Percentiles rank a stretch among this genome's conserved stretches.
Evolutionary conservation across 768 basidiomycete genomes (phyloP).

Genomic region (Psilocybe azurescens): DNA sequence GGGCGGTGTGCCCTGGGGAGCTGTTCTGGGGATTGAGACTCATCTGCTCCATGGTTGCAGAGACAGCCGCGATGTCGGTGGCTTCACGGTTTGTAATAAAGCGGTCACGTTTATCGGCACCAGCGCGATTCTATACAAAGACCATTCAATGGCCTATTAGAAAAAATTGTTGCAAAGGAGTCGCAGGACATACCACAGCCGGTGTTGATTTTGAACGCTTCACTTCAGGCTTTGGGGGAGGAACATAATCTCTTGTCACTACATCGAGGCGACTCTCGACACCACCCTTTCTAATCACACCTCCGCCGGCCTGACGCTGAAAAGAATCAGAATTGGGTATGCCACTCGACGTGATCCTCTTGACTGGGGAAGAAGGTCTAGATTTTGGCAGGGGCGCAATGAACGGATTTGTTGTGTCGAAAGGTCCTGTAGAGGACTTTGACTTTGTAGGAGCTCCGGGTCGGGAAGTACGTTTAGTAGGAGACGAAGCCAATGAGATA

Average conservation of each 20-base stretch:
- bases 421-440: constrained; percentile 36
- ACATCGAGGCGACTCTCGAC: constrained; percentile 80
- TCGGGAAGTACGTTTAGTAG: constrained; percentile 31
- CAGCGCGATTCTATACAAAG: constrained; percentile 48
- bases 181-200: constrained; percentile 47
- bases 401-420: constrained; percentile 69
- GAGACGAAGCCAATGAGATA: constrained; percentile 42
- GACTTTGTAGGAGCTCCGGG: constrained; percentile 31
- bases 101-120: constrained; percentile 58
- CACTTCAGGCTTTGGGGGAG: constrained; percentile 62
- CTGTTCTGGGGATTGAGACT: constrained; percentile 59
- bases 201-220: constrained; percentile 81
- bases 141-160: not conserved
- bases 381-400: constrained; percentile 47
- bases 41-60: constrained; percentile 70
- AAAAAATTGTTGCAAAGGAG: constrained; percentile 1
- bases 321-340: constrained; percentile 58
- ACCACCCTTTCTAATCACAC: constrained; percentile 79
- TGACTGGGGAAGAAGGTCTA: constrained; percentile 68
- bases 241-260: constrained; percentile 77
- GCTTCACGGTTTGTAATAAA: constrained; percentile 70
- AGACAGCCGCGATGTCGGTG: constrained; percentile 45
- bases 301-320: constrained; percentile 64
- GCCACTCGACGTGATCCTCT: constrained; percentile 54
- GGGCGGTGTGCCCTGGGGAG: constrained; percentile 81